Percentiles rank a stretch among this genome's conserved stretches.
These are phyloP conservation scores for Gracilaria gracilis DNA, from an alignment of 23 red algal genomes.

Conservation along the genomic window DNA sequence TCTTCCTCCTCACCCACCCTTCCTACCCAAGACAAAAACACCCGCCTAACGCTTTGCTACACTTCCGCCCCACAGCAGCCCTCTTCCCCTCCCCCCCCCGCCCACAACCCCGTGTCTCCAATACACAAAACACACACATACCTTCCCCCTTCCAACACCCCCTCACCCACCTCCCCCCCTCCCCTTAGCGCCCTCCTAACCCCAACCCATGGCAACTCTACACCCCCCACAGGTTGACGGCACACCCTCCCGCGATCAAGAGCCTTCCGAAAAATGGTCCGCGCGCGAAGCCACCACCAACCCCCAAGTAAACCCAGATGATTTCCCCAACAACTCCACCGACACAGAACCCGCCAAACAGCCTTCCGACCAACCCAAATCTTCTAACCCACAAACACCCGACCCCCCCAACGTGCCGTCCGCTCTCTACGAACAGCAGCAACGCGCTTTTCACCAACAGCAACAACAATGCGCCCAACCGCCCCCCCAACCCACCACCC, in stretches of 20 bases:
- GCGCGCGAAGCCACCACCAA: constrained; percentile 2
- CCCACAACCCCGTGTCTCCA: no score
- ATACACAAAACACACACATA: no score
- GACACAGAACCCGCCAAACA: constrained; percentile 28
- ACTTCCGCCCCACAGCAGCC: neutral
- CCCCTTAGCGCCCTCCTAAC: constrained; percentile 11
- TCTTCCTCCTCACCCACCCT: neutral
- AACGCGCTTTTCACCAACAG: constrained; percentile 13
- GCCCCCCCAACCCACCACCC: neutral
- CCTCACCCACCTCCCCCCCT: neutral
- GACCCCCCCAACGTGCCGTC: constrained; percentile 5
- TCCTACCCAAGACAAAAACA: neutral
- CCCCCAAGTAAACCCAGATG: constrained; percentile 24
- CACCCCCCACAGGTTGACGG: constrained; percentile 39
- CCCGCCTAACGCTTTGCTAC: neutral
- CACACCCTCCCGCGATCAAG: constrained; percentile 20
- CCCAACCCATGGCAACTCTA: constrained; percentile 28
- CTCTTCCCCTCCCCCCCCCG: neutral
- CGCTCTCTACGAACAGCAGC: constrained; percentile 54
- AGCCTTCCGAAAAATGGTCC: constrained; percentile 32
- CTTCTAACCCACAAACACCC: constrained; percentile 42
- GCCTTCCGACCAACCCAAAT: constrained; percentile 38
- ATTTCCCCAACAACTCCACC: constrained; percentile 8
- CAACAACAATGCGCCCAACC: constrained; percentile 38
- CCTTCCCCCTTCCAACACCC: no score